These are phyloP conservation scores for Clitopilus hobsonii DNA, from an alignment of 768 basidiomycete genomes.

Conservation along the genomic window DNA sequence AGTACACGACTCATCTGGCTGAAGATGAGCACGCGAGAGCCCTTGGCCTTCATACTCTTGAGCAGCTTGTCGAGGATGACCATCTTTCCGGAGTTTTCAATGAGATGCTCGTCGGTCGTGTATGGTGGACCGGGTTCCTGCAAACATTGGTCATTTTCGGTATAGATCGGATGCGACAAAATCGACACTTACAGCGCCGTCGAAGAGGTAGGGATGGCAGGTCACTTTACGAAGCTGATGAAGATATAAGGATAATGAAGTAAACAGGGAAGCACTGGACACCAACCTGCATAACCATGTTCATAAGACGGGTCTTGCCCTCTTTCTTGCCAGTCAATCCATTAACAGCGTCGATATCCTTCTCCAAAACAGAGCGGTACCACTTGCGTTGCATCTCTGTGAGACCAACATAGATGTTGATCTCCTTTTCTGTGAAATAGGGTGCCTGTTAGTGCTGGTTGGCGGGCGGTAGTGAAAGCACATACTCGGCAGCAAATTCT, in stretches of 20 bases:
- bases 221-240: conserved; percentile 74
- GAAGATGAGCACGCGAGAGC: conserved; percentile 95
- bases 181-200: conserved; percentile 66
- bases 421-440: conserved; percentile 78
- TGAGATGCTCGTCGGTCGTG: conserved; percentile 94
- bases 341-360: conserved; percentile 98
- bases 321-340: conserved; percentile 98
- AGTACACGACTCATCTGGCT: conserved; percentile 99
- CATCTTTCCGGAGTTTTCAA: conserved; percentile 97
- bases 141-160: neutral
- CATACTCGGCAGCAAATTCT: conserved; percentile 86
- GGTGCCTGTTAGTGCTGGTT: conserved; percentile 2
- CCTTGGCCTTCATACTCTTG: conserved; percentile 81
- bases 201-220: conserved; percentile 89
- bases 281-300: conserved; percentile 95
- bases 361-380: conserved; percentile 94
- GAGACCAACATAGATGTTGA: conserved; percentile 96
- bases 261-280: neutral
- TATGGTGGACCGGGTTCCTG: conserved; percentile 97
- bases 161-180: neutral
- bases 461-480: conserved; percentile 1
- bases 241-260: neutral
- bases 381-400: conserved; percentile 98
- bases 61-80: conserved; percentile 94
- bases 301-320: conserved; percentile 95